These are phyloP conservation scores for Grosmannia clavigera DNA, from an alignment of 2,329 filamentous ascomycete species.

Conservation along the genomic window DNA sequence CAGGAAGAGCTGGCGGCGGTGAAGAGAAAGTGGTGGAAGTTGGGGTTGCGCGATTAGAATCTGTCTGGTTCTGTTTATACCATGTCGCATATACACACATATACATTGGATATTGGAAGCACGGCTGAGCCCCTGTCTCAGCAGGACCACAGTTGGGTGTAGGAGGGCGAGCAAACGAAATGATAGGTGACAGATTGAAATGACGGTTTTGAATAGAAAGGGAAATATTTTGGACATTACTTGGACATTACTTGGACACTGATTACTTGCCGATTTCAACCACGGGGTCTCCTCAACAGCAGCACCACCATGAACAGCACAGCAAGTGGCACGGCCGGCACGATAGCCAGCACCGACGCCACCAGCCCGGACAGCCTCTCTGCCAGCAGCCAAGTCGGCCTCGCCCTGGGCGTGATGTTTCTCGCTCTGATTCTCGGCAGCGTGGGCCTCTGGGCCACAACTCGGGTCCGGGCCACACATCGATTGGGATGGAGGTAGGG, in stretches of 20 bases:
- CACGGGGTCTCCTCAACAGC: background rate
- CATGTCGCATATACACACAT: background rate
- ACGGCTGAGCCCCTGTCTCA: background rate
- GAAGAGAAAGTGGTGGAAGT: constrained; percentile 2
- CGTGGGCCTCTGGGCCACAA: constrained; percentile 10
- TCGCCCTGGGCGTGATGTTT: constrained; percentile 7
- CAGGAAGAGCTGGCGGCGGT: constrained; percentile 15
- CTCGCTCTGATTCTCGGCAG: constrained; percentile 4
- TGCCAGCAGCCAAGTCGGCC: constrained; percentile 2
- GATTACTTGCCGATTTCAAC: background rate
- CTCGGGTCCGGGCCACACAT: background rate
- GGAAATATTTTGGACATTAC: background rate
- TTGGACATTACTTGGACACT: background rate
- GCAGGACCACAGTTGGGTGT: background rate
- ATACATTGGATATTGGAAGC: background rate
- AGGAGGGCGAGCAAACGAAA: background rate
- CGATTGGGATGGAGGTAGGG: background rate
- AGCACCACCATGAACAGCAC: background rate
- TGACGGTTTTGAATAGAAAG: background rate
- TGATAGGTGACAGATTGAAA: background rate
- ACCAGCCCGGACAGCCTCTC: background rate
- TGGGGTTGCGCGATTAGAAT: background rate
- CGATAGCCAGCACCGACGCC: background rate
- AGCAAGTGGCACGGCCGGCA: background rate
- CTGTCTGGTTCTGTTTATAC: background rate